A percentile compares a stretch with the other conserved stretches of the same genome.
phyloP scores from a whole-genome alignment of 495 filamentous ascomycete species.

The Aspergillus ellipticus region DNA sequence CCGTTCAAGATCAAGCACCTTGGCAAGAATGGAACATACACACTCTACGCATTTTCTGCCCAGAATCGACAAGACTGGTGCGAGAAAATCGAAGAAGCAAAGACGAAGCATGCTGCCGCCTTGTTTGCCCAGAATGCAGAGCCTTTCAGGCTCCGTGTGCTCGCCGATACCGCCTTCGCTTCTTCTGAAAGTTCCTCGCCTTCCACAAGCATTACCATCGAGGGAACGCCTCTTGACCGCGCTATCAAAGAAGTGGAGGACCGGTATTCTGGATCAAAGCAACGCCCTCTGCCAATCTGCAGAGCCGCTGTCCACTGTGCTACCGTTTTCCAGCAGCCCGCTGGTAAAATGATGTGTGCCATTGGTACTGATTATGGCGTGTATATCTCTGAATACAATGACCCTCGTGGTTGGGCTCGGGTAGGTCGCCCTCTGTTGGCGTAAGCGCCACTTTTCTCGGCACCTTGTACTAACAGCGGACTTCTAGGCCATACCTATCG shows the following conservation, averaged over 20 bases:
- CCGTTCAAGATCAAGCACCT: slow-evolving; percentile 97
- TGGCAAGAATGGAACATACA: slow-evolving; percentile 78
- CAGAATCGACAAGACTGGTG: slow-evolving; percentile 84
- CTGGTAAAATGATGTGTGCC: slow-evolving; percentile 81
- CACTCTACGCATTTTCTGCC: slow-evolving; percentile 73
- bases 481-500: slow-evolving; percentile 63
- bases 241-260: slow-evolving; percentile 86
- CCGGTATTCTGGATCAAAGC: slow-evolving; percentile 57
- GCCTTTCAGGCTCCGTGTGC: slow-evolving; percentile 86
- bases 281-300: slow-evolving; percentile 72
- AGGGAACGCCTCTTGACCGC: slow-evolving; percentile 86
- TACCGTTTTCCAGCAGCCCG: slow-evolving; percentile 73
- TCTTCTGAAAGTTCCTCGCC: slow-evolving; percentile 61
- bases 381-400: slow-evolving; percentile 76
- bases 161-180: slow-evolving; percentile 88
- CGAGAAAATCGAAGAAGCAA: slow-evolving; percentile 87
- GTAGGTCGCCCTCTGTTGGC: slow-evolving; percentile 45
- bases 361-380: slow-evolving; percentile 95
- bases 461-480: slow-evolving; percentile 18
- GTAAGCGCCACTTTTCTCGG: background rate
- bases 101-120: slow-evolving; percentile 85
- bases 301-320: slow-evolving; percentile 86
- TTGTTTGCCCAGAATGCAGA: slow-evolving; percentile 92
- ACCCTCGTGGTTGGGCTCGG: slow-evolving; percentile 84
- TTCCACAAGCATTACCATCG: slow-evolving; percentile 61